phyloP scores from a whole-genome alignment of 176 grass and related monocot species.

The Chloris gayana region DNA sequence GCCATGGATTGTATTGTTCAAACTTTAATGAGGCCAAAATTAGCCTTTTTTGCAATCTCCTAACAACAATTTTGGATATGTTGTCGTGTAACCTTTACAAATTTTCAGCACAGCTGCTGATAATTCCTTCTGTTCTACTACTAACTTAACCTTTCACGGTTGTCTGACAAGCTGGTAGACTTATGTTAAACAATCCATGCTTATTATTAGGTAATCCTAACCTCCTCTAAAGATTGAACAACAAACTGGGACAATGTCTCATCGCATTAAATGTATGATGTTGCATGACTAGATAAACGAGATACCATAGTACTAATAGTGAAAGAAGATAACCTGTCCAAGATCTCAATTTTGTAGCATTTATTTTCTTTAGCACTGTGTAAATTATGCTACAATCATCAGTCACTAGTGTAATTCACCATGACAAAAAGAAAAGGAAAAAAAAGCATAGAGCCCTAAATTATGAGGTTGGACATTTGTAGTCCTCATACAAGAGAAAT shows the following conservation, averaged over 20 bases:
- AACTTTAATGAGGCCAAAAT: background rate
- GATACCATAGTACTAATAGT: background rate
- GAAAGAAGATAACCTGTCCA: background rate
- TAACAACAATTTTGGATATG: background rate
- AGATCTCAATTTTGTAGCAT: background rate
- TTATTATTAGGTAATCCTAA: background rate
- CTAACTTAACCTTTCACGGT: background rate
- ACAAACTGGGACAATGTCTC: background rate
- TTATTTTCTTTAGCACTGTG: background rate
- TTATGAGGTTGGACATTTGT: background rate
- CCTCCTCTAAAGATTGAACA: background rate
- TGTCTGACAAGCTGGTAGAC: background rate
- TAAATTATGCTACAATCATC: background rate
- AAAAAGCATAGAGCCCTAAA: background rate
- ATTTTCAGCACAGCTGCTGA: background rate
- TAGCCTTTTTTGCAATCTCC: background rate
- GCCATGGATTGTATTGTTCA: background rate
- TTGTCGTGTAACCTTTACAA: background rate
- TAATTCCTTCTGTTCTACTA: background rate
- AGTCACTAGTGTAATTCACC: background rate
- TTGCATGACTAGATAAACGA: background rate
- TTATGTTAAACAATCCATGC: background rate
- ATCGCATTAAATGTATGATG: background rate
- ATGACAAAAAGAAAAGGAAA: background rate
- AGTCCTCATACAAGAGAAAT: background rate